A percentile compares a stretch with the other conserved stretches of the same genome.
Evolutionary conservation across 148 eudicot genomes (phyloP).

Genomic region (Persicaria maculosa): DNA sequence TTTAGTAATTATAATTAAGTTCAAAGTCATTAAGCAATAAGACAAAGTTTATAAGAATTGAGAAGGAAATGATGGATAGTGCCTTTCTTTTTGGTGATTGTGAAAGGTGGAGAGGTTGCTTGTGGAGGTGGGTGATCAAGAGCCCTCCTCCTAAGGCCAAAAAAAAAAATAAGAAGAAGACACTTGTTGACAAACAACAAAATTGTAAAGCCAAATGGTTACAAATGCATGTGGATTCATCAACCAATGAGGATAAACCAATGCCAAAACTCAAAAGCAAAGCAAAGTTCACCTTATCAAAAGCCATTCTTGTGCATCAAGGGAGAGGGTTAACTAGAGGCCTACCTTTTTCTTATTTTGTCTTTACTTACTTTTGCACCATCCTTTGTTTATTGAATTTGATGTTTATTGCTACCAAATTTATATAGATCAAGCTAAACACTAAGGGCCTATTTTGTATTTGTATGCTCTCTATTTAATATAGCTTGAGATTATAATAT

Average conservation of each 20-base stretch:
- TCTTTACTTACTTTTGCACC: background rate
- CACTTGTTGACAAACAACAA: background rate
- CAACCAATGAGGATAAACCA: background rate
- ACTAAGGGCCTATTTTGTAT: too few relatives aligned
- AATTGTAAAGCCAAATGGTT: background rate
- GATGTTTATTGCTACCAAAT: background rate
- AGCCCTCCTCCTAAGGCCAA: background rate
- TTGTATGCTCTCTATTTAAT: too few relatives aligned
- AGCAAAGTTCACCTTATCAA: background rate
- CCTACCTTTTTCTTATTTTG: background rate
- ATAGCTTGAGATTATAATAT: too few relatives aligned
- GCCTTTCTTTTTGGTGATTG: background rate
- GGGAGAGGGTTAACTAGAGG: background rate
- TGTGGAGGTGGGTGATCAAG: background rate
- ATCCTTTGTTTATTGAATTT: background rate
- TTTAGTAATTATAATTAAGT: too few relatives aligned
- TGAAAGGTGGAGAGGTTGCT: constrained; percentile 7
- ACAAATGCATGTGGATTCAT: constrained; percentile 5
- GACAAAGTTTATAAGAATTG: background rate
- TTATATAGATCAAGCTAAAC: background rate
- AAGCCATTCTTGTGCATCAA: background rate
- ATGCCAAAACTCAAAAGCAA: background rate
- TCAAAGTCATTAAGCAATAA: background rate
- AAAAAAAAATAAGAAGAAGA: too few relatives aligned
- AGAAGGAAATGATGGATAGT: background rate